Evolutionary conservation across 495 filamentous ascomycete species (phyloP).

Genomic region (Xylaria intraflava): DNA sequence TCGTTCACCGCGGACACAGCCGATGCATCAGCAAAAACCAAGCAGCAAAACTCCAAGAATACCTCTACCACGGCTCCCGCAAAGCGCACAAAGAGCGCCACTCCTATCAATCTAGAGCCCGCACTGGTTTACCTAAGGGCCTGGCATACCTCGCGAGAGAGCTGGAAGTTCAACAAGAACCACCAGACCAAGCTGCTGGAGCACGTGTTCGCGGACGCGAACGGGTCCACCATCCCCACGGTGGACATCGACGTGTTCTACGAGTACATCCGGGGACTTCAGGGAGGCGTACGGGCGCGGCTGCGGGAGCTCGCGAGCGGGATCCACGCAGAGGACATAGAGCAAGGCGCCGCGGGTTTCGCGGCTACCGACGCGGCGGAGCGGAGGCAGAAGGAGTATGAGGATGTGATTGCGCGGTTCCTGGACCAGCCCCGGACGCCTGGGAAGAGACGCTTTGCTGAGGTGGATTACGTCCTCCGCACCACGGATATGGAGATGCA

Average conservation of each 20-base stretch:
- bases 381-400: constrained; percentile 45
- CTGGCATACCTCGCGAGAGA: constrained; percentile 57
- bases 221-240: constrained; percentile 54
- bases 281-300: constrained; percentile 57
- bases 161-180: constrained; percentile 93
- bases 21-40: constrained; percentile 30
- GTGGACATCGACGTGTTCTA: constrained; percentile 57
- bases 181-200: constrained; percentile 77
- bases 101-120: constrained; percentile 43
- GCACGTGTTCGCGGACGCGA: constrained; percentile 62
- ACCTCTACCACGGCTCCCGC: constrained; percentile 12
- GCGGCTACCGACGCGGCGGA: constrained; percentile 25
- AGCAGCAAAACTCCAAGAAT: constrained; percentile 32
- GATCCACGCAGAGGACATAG: constrained; percentile 44
- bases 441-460: constrained; percentile 34
- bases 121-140: constrained; percentile 66
- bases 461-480: constrained; percentile 41
- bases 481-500: constrained; percentile 39
- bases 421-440: constrained; percentile 25
- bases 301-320: constrained; percentile 57
- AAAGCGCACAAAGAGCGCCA: constrained; percentile 29
- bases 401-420: constrained; percentile 46
- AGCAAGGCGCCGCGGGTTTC: constrained; percentile 37
- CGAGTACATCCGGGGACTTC: constrained; percentile 64
- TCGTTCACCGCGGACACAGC: constrained; percentile 70